Conservation (phyloP, 352 stramenopile species). For the Phytophthora citricola region DNA sequence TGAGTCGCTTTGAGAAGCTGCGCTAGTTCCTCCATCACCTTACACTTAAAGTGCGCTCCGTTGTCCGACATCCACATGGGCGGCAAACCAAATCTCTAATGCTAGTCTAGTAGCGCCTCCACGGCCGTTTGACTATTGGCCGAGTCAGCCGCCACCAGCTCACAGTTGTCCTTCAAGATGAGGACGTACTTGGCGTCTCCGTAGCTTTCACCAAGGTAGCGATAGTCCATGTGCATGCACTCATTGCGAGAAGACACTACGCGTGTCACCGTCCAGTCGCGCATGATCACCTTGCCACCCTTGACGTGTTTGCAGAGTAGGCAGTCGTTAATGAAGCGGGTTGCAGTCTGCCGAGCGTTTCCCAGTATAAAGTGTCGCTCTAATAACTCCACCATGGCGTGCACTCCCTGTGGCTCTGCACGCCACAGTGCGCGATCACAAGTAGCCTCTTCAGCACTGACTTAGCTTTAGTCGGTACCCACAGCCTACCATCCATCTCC, state of each 20-base stretch:
- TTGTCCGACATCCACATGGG: slow-evolving; percentile 4
- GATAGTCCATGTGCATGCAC: slow-evolving; percentile 3
- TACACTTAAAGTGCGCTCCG: slow-evolving; percentile 12
- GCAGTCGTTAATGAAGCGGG: slow-evolving; percentile 15
- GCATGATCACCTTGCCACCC: slow-evolving; percentile 2
- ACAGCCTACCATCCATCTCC: slow-evolving; percentile 6
- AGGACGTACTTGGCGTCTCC: background rate
- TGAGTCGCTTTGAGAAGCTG: background rate
- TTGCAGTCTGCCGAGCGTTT: background rate
- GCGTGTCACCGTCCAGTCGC: slow-evolving; percentile 4
- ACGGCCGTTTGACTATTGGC: slow-evolving; percentile 8
- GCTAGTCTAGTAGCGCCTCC: slow-evolving; percentile 6
- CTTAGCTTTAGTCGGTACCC: slow-evolving; percentile 1
- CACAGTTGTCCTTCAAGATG: slow-evolving; percentile 11
- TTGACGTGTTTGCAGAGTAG: slow-evolving; percentile 23
- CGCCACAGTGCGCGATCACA: slow-evolving; percentile 7
- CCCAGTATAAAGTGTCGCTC: slow-evolving; percentile 10
- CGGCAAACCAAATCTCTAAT: slow-evolving; percentile 8
- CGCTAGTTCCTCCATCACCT: slow-evolving; percentile 4
- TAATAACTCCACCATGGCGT: slow-evolving; percentile 18
- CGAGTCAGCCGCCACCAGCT: slow-evolving; percentile 3
- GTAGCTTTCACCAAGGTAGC: background rate
- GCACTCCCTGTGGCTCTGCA: slow-evolving; percentile 2
- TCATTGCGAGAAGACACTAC: background rate
- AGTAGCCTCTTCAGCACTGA: background rate